Percentiles rank a stretch among this genome's conserved stretches.
phyloP scores from a whole-genome alignment of 2,329 filamentous ascomycete species.

The Coniella vitis region DNA sequence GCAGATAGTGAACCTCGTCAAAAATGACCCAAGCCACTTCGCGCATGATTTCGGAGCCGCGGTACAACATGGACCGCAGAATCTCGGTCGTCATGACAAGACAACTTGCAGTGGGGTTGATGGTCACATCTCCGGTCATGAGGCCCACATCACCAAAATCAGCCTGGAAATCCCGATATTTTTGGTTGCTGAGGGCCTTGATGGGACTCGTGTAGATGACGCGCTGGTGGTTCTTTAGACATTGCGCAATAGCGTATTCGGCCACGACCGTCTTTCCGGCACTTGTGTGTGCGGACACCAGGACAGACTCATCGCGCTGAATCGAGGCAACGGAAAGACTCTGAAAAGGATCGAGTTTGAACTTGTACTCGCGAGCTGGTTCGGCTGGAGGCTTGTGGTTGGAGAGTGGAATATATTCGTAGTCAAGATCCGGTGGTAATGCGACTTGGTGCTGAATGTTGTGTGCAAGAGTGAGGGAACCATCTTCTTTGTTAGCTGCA shows the following conservation, averaged over 20 bases:
- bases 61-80: constrained; percentile 95
- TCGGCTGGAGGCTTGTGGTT: constrained; percentile 85
- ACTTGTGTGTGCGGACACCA: constrained; percentile 95
- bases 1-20: constrained; percentile 97
- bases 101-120: constrained; percentile 96
- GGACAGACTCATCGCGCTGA: constrained; percentile 88
- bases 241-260: constrained; percentile 96
- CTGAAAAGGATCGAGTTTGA: constrained; percentile 96
- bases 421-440: constrained; percentile 85
- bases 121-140: constrained; percentile 98
- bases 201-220: constrained; percentile 99
- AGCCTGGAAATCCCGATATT: constrained; percentile 91
- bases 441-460: constrained; percentile 98
- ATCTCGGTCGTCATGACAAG: constrained; percentile 99
- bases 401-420: constrained; percentile 90
- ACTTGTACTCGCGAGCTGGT: constrained; percentile 77
- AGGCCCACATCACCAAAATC: constrained; percentile 95
- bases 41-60: constrained; percentile 98
- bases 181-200: constrained; percentile 97
- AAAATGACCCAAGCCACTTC: constrained; percentile 98
- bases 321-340: constrained; percentile 91
- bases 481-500: constrained; percentile 51
- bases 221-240: constrained; percentile 92
- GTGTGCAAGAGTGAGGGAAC: constrained; percentile 79
- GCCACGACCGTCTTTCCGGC: constrained; percentile 98